Evolutionary conservation across 2,329 filamentous ascomycete genomes (phyloP).

Genomic region (Beauveria varroae): DNA sequence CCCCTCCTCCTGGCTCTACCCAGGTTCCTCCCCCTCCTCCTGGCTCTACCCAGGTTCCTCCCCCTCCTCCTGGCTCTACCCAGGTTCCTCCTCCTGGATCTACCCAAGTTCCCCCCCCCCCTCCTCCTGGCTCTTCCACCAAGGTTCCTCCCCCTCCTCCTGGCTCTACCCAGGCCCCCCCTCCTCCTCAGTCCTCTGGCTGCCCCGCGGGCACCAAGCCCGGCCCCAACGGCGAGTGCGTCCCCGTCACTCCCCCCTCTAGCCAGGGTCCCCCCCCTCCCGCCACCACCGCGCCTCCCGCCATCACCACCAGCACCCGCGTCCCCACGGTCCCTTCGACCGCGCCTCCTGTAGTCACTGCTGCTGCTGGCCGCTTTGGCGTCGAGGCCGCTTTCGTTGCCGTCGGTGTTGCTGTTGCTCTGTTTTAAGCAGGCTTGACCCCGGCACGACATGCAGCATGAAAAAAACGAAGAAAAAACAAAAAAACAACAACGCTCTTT

Average conservation of each 20-base stretch:
- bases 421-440: conserved; percentile 21
- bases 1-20: conserved; percentile 12
- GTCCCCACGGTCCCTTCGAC: conserved; percentile 11
- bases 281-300: conserved; percentile 1
- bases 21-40: not conserved
- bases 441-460: not conserved
- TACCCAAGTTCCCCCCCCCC: not conserved
- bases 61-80: conserved; percentile 3
- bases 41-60: not conserved
- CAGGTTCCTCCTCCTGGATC: not conserved
- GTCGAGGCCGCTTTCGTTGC: conserved; percentile 23
- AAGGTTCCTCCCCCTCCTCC: conserved; percentile 3
- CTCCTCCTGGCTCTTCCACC: not conserved
- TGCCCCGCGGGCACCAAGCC: not conserved
- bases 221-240: not conserved
- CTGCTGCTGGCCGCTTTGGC: conserved; percentile 25
- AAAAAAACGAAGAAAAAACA: not conserved
- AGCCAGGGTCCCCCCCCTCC: conserved; percentile 7
- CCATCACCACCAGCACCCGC: conserved; percentile 14
- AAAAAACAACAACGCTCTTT: not conserved
- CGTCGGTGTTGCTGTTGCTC: conserved; percentile 25
- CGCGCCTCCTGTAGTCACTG: conserved; percentile 20
- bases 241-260: not conserved
- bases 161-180: not conserved
- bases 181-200: not conserved